phyloP scores from a whole-genome alignment of 257 asterid species.

The Petunia axillaris region DNA sequence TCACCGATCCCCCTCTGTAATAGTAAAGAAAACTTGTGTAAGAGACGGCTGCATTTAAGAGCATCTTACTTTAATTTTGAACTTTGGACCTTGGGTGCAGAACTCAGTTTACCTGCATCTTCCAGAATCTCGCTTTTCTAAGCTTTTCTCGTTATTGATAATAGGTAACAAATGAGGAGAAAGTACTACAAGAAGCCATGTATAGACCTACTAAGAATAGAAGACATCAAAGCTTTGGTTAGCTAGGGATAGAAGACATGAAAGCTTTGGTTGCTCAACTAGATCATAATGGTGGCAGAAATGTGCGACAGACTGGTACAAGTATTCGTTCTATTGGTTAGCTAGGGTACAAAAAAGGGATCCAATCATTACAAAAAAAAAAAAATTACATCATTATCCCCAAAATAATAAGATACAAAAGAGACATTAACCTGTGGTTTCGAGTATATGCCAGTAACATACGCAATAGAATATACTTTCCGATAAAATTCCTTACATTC shows the following conservation, averaged over 20 bases:
- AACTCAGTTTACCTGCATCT: not conserved
- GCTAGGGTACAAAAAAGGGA: not conserved
- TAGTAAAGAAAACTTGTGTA: not conserved
- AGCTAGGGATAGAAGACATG: not conserved
- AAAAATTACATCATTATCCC: not conserved
- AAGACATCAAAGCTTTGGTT: not conserved
- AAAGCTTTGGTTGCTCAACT: not conserved
- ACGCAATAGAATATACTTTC: constrained; percentile 61
- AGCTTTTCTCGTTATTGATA: not conserved
- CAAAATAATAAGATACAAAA: not conserved
- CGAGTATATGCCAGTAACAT: constrained; percentile 79
- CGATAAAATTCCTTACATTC: constrained; percentile 69
- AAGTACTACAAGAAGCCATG: not conserved
- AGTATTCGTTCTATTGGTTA: not conserved
- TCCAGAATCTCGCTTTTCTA: not conserved
- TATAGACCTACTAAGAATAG: not conserved
- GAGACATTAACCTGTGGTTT: constrained; percentile 86
- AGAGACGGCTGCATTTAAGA: not conserved
- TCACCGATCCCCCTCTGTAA: no score
- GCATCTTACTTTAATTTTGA: not conserved
- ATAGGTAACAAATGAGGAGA: not conserved
- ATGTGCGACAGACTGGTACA: not conserved
- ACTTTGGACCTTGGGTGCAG: not conserved
- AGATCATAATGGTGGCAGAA: not conserved
- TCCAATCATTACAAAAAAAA: not conserved